Conservation (phyloP, 306 rosid species). For the Psophocarpus tetragonolobus region DNA sequence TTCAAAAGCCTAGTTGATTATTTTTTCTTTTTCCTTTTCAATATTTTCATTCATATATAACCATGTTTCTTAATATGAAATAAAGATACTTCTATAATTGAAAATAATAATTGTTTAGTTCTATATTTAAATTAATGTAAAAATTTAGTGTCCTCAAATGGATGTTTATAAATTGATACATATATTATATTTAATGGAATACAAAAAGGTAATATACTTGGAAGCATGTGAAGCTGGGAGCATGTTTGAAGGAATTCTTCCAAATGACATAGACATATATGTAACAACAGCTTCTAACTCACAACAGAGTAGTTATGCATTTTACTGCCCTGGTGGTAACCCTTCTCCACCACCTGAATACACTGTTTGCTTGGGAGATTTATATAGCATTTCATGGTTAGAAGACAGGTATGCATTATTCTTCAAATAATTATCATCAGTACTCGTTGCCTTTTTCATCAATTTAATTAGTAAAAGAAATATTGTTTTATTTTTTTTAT, state of each 20-base stretch:
- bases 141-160: not conserved
- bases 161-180: not conserved
- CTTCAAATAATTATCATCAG: too few relatives aligned
- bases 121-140: too few relatives aligned
- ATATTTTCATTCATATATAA: too few relatives aligned
- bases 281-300: conserved; percentile 69
- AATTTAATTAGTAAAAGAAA: too few relatives aligned
- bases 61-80: too few relatives aligned
- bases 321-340: too few relatives aligned
- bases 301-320: conserved; percentile 48
- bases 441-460: too few relatives aligned
- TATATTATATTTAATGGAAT: not conserved
- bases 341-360: conserved; percentile 34
- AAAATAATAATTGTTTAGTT: too few relatives aligned
- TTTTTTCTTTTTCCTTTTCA: too few relatives aligned
- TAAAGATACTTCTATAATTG: not conserved
- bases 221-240: conserved; percentile 86
- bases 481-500: not conserved
- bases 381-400: too few relatives aligned
- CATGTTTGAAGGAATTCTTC: conserved; percentile 72
- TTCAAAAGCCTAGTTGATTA: too few relatives aligned
- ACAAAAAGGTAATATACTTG: conserved; percentile 54
- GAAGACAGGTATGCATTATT: too few relatives aligned
- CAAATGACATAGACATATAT: conserved; percentile 49
- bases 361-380: conserved; percentile 62